Conservation (phyloP, 73 alveolate genomes). For the Stentor coeruleus region DNA sequence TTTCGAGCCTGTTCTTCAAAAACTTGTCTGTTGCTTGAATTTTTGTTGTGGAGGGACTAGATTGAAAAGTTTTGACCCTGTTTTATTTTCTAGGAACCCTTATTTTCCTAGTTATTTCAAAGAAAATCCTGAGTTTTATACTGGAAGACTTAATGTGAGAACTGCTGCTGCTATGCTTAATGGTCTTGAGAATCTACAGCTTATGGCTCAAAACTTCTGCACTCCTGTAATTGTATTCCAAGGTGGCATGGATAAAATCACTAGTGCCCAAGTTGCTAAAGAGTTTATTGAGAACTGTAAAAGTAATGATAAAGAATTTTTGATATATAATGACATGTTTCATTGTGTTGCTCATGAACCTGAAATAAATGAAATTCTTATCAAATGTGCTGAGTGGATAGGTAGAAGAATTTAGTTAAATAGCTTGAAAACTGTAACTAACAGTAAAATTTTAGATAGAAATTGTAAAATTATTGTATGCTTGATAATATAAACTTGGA, state of each 20-base stretch:
- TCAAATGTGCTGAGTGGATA: not conserved
- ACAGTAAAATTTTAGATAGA: too few relatives aligned
- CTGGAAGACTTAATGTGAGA: not conserved
- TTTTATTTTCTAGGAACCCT: not conserved
- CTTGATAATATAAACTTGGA: too few relatives aligned
- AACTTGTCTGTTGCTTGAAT: not conserved
- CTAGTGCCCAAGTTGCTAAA: not conserved
- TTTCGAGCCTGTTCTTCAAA: not conserved
- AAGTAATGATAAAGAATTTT: not conserved
- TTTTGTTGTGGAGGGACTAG: not conserved
- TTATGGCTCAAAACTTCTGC: not conserved
- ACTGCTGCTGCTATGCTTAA: not conserved
- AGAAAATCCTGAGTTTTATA: not conserved
- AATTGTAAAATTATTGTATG: too few relatives aligned
- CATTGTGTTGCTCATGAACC: not conserved
- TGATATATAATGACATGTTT: not conserved
- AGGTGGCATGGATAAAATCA: not conserved
- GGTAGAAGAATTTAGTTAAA: not conserved
- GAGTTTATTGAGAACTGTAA: not conserved
- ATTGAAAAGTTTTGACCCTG: not conserved
- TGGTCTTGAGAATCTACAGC: not conserved
- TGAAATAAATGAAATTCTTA: not conserved
- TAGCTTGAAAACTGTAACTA: too few relatives aligned
- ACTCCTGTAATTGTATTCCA: not conserved
- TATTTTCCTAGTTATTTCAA: not conserved